Evolutionary conservation across 441 rosid species (phyloP).

Genomic region (Erodium texanum): DNA sequence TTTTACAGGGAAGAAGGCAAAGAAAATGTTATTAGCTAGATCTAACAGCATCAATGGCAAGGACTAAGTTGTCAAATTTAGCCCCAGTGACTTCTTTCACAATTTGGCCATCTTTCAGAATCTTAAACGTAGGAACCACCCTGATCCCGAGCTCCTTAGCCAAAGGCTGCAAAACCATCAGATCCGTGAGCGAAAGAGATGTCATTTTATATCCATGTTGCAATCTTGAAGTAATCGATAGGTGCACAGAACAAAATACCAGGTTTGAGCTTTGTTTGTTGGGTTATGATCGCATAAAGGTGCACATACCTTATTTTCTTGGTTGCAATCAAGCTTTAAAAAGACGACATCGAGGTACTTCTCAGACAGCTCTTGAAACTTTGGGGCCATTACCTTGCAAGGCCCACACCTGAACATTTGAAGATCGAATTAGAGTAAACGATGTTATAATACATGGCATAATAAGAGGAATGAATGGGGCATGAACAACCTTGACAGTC

Average conservation of each 20-base stretch:
- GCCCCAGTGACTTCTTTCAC: conserved; percentile 81
- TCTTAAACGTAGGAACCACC: conserved; percentile 85
- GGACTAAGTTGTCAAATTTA: conserved; percentile 58
- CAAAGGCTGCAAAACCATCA: conserved; percentile 43
- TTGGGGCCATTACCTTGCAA: conserved; percentile 85
- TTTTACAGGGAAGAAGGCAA: conserved; percentile 18
- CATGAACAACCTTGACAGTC: too few relatives aligned
- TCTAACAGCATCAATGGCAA: conserved; percentile 59
- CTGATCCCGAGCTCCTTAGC: conserved; percentile 86
- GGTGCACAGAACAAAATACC: too few relatives aligned
- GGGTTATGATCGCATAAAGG: neutral
- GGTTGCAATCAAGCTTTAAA: conserved; percentile 89
- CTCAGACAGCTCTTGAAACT: conserved; percentile 58
- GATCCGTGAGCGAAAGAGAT: neutral
- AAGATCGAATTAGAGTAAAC: neutral
- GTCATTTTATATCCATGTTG: neutral
- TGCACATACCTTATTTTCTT: conserved; percentile 67
- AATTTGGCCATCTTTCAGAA: conserved; percentile 54
- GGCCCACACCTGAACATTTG: conserved; percentile 69
- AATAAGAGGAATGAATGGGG: too few relatives aligned
- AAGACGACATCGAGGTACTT: conserved; percentile 72
- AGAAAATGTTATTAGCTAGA: conserved; percentile 48
- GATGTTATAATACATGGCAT: too few relatives aligned
- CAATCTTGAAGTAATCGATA: too few relatives aligned
- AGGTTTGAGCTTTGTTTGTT: too few relatives aligned